phyloP scores from a whole-genome alignment of 768 basidiomycete genomes.

The Phaeotremella skinneri region DNA sequence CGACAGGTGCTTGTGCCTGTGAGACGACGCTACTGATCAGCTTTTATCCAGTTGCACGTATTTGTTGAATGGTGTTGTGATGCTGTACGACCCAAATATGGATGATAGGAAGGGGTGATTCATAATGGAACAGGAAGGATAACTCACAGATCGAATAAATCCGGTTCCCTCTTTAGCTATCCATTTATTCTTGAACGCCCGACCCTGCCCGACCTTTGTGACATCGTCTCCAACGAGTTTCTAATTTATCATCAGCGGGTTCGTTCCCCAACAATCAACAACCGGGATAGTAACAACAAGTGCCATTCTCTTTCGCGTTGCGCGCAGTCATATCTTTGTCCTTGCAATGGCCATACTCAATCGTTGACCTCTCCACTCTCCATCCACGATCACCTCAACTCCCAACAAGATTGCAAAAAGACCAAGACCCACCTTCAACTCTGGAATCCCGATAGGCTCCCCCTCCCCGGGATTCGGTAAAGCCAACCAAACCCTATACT shows the following conservation, averaged over 20 bases:
- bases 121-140: background rate
- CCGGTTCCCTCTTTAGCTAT: conserved; percentile 82
- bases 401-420: background rate
- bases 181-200: conserved; percentile 97
- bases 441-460: conserved; percentile 62
- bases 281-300: too few relatives aligned
- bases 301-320: too few relatives aligned
- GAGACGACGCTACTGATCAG: background rate
- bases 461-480: conserved; percentile 71
- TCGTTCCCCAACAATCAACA: too few relatives aligned
- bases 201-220: conserved; percentile 88
- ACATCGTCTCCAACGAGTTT: conserved; percentile 75
- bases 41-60: background rate
- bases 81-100: background rate
- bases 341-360: too few relatives aligned
- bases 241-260: conserved; percentile 17
- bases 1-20: conserved; percentile 66
- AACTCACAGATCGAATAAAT: conserved; percentile 76
- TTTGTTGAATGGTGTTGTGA: background rate
- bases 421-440: conserved; percentile 60
- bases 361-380: too few relatives aligned
- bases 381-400: too few relatives aligned
- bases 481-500: conserved; percentile 88
- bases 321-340: too few relatives aligned
- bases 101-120: background rate